A percentile compares a stretch with the other conserved stretches of the same genome.
These are phyloP conservation scores for Sorghum bicolor DNA, from an alignment of 176 grass and related monocot species.

Conservation along the genomic window DNA sequence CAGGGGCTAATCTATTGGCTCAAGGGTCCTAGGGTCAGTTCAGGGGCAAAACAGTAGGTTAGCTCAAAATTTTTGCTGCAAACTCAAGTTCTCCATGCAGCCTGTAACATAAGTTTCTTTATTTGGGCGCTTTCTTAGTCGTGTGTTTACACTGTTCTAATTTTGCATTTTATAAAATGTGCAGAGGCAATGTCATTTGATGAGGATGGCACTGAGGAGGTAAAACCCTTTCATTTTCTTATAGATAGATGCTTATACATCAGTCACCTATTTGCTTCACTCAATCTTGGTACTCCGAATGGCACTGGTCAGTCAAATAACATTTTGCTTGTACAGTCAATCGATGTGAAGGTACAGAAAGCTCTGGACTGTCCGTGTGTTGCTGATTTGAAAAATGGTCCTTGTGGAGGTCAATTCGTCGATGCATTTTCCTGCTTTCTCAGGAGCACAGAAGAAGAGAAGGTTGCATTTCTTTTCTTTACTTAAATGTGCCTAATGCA, in stretches of 20 bases:
- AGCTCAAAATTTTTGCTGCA: background rate
- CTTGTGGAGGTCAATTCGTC: constrained; percentile 73
- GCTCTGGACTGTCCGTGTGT: constrained; percentile 87
- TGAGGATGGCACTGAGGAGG: constrained; percentile 50
- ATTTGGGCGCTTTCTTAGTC: background rate
- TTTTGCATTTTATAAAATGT: constrained; percentile 13
- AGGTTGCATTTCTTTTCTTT: constrained; percentile 41
- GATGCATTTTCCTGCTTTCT: constrained; percentile 91
- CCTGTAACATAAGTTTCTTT: background rate
- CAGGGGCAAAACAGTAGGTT: background rate
- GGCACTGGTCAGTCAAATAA: background rate
- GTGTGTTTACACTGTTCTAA: constrained; percentile 8
- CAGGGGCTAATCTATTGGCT: background rate
- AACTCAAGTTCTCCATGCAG: background rate
- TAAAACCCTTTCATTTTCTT: constrained; percentile 32
- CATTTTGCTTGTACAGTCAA: constrained; percentile 62
- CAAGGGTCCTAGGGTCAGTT: background rate
- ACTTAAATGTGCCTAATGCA: background rate
- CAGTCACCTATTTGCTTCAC: constrained; percentile 17
- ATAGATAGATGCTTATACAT: constrained; percentile 11
- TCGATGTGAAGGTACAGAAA: constrained; percentile 78
- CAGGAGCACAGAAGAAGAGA: constrained; percentile 79
- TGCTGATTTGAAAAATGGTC: constrained; percentile 86
- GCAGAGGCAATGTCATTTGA: constrained; percentile 75
- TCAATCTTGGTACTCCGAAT: background rate